Evolutionary conservation across 495 filamentous ascomycete species (phyloP).

Genomic region (Penicillium bovifimosum): DNA sequence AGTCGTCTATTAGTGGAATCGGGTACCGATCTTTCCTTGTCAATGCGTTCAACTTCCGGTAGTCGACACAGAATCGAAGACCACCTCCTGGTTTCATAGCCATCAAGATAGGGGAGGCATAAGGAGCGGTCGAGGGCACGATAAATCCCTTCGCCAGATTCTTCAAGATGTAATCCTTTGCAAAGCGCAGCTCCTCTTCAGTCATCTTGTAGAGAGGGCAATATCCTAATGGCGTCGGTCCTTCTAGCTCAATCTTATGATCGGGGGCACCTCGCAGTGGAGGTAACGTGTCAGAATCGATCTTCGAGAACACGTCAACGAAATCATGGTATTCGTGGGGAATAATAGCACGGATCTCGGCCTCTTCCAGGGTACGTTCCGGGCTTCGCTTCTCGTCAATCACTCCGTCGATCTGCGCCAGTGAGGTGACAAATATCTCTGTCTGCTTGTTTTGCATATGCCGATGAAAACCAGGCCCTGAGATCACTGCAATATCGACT

Average conservation of each 20-base stretch:
- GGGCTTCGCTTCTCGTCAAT: too few relatives aligned
- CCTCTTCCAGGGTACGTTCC: too few relatives aligned
- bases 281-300: background rate
- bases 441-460: too few relatives aligned
- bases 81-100: constrained; percentile 26
- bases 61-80: too few relatives aligned
- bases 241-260: background rate
- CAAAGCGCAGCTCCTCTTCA: background rate
- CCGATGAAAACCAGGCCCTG: too few relatives aligned
- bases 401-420: too few relatives aligned
- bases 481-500: too few relatives aligned
- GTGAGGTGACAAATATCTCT: too few relatives aligned
- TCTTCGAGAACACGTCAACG: background rate
- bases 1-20: background rate
- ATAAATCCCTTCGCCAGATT: constrained; percentile 1
- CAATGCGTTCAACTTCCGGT: background rate
- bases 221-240: too few relatives aligned
- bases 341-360: too few relatives aligned
- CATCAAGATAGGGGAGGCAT: constrained; percentile 31
- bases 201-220: too few relatives aligned
- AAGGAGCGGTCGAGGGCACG: constrained; percentile 23
- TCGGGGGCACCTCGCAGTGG: background rate
- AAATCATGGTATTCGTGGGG: background rate
- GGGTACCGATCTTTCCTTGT: background rate
- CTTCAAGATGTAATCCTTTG: background rate